Base-by-base conservation (phyloP, 768 basidiomycete species). In the Xerocomus potaroensis region DNA sequence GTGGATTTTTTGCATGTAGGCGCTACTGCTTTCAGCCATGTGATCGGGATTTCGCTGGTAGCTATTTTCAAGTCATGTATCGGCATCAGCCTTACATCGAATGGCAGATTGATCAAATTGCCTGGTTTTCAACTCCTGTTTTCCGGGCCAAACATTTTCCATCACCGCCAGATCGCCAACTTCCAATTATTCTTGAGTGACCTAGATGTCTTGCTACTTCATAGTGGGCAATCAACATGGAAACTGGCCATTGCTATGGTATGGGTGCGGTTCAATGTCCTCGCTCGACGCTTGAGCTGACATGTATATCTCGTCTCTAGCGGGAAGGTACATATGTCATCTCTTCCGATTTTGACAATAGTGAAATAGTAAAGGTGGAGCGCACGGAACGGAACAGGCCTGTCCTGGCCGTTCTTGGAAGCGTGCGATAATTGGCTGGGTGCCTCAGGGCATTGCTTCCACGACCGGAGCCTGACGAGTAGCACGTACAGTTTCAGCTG, bases 201-300 rank as follows among this genome's bases (percentile, higher is more conserved):
- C 4, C 18, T 3, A 10, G 58, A 62, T 65, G 9, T 73, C 78
- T 0, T 59, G 66, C 32, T 81, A 81, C 59, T 66, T 81, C 3
- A 73, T 79, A 8, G 73, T 74, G 27, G 75, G 75, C 19, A 44
- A 48, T n/a, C 43, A 29, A 37, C 58, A 72, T 34, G 68, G 64
- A 14, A 74, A 45, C 63, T 79, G 1, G 74, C 68, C 4, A 67
- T 75, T 16, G 77, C 72, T 24, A 80, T 75, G 15, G 80, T 79
- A 40, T 14, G 51, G 46, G 33, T 29, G 8, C 9, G 12, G 15
- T 22, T n/a, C n/a, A n/a, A n/a, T n/a, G n/a, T n/a, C n/a, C n/a
- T n/a, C n/a, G n/a, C n/a, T n/a, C n/a, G n/a, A n/a, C n/a, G n/a
- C n/a, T n/a, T n/a, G n/a, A n/a, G n/a, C 23, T 23, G 34, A 47